phyloP scores from a whole-genome alignment of 495 filamentous ascomycete species.

The Pseudomonodictys pantanalensis region DNA sequence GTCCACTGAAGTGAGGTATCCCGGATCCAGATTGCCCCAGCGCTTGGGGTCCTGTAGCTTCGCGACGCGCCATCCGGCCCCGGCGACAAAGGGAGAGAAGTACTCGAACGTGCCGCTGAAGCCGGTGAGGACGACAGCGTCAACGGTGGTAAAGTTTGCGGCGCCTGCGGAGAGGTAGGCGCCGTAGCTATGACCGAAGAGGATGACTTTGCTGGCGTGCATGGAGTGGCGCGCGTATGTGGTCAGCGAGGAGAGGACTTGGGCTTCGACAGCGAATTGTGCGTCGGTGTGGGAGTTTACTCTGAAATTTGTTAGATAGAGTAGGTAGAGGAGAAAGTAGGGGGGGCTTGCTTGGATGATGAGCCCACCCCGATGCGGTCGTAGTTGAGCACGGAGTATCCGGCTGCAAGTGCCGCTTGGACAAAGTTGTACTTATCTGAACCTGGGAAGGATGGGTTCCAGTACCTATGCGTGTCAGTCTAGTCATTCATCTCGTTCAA shows the following conservation, averaged over 20 bases:
- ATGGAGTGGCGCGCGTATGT: neutral
- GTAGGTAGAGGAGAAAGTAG: no score
- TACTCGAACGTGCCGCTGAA: neutral
- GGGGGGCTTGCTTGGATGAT: neutral
- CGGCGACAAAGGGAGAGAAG: neutral
- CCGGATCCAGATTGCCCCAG: neutral
- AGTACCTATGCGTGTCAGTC: neutral
- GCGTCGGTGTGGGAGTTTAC: neutral
- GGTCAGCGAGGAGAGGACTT: neutral
- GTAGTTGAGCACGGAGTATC: slow-evolving; percentile 9
- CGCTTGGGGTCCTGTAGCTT: neutral
- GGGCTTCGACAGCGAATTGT: neutral
- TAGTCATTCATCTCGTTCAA: neutral
- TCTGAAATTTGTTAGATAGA: no score
- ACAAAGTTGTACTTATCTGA: neutral
- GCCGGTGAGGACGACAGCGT: neutral
- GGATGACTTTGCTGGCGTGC: neutral
- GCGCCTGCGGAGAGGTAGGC: neutral
- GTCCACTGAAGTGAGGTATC: neutral
- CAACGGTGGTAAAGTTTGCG: neutral
- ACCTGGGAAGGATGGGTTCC: neutral
- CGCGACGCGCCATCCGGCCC: neutral
- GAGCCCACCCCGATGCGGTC: slow-evolving; percentile 4
- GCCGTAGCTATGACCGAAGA: neutral
- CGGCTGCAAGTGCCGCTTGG: neutral